phyloP scores from a whole-genome alignment of 495 filamentous ascomycete genomes.

The Tetracladium marchalianum region DNA sequence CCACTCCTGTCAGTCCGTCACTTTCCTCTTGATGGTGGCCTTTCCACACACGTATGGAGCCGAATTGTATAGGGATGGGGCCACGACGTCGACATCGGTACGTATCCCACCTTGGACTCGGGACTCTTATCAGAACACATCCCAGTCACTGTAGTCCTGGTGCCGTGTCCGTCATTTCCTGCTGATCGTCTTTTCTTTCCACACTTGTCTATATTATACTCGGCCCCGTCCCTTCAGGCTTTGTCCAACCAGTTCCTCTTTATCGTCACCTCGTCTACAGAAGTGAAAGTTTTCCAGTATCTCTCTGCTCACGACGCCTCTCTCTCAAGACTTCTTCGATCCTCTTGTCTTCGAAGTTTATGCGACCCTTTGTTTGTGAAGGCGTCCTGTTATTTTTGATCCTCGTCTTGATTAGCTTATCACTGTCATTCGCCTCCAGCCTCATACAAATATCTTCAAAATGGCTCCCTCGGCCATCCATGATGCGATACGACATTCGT shows the following conservation, averaged over 20 bases:
- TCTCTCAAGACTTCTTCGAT: not conserved
- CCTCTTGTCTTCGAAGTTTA: not conserved
- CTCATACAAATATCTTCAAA: not conserved
- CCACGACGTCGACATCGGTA: too few species aligned
- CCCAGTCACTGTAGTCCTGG: too few species aligned
- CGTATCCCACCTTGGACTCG: too few species aligned
- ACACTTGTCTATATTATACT: not conserved
- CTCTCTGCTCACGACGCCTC: not conserved
- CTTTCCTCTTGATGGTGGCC: too few species aligned
- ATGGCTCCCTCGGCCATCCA: conserved; percentile 11
- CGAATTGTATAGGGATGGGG: too few species aligned
- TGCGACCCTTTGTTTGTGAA: conserved; percentile 1
- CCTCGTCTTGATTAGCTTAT: conserved; percentile 1
- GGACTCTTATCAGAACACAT: too few species aligned
- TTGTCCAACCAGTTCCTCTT: too few species aligned
- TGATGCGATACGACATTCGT: not conserved
- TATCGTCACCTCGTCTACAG: too few species aligned
- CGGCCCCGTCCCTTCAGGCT: not conserved
- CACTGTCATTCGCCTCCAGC: not conserved
- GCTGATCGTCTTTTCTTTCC: not conserved
- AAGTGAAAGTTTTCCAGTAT: not conserved
- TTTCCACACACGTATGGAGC: too few species aligned
- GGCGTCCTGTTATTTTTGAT: conserved; percentile 5
- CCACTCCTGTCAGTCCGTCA: too few species aligned
- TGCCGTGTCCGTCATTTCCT: not conserved